Percentiles rank a stretch among this genome's conserved stretches.
These are phyloP conservation scores for Phytophthora nicotianae DNA, from an alignment of 352 stramenopile genomes.

Conservation along the genomic window DNA sequence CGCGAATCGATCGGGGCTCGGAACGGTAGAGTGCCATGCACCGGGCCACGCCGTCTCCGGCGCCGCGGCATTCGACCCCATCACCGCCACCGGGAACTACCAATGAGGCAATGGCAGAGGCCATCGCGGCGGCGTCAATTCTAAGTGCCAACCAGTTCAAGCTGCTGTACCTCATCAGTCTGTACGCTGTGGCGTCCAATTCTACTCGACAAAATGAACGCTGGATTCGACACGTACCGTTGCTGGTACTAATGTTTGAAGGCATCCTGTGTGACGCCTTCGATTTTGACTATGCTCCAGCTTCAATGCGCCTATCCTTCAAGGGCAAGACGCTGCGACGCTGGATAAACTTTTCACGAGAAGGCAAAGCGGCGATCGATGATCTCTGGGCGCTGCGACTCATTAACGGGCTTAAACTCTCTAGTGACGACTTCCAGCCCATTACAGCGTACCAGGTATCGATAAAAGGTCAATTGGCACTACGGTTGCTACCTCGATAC, in stretches of 20 bases:
- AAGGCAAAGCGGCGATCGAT: constrained; percentile 95
- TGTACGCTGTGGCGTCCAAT: constrained; percentile 93
- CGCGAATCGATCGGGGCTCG: constrained; percentile 10
- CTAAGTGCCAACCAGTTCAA: constrained; percentile 96
- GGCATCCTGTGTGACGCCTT: constrained; percentile 94
- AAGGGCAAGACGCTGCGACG: constrained; percentile 79
- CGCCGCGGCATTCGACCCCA: constrained; percentile 8
- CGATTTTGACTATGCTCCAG: constrained; percentile 97
- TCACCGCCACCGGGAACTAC: constrained; percentile 18
- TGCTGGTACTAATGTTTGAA: constrained; percentile 97
- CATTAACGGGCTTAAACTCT: constrained; percentile 94
- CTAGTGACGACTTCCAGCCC: constrained; percentile 93
- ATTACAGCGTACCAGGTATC: constrained; percentile 97
- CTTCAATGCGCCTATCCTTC: constrained; percentile 93
- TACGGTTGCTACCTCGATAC: constrained; percentile 80
- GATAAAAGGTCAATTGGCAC: constrained; percentile 83
- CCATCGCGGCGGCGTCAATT: constrained; percentile 33
- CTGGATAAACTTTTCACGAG: constrained; percentile 95
- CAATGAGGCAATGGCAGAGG: constrained; percentile 21
- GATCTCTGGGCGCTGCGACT: constrained; percentile 94
- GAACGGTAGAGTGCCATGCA: constrained; percentile 25
- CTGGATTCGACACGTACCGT: constrained; percentile 95
- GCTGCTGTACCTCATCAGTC: constrained; percentile 94
- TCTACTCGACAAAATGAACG: constrained; percentile 92
- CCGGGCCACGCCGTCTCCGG: constrained; percentile 13